Conservation (phyloP, 108 stramenopile genomes). For the Skeletonema potamos region DNA sequence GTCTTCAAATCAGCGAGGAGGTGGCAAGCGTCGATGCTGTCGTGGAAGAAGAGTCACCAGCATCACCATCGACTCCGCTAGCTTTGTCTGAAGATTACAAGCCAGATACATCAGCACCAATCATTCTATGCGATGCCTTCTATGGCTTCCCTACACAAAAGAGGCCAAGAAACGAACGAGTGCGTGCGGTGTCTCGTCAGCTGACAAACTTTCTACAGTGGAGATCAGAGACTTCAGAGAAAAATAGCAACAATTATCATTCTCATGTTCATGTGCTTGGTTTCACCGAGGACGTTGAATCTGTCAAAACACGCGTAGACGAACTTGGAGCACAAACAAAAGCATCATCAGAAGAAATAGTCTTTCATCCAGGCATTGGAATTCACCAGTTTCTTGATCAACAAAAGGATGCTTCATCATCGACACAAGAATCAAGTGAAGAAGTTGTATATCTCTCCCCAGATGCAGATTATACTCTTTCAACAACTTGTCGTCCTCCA, state of each 20-base stretch:
- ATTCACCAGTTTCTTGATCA: conserved; percentile 38
- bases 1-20: background rate
- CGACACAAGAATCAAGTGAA: background rate
- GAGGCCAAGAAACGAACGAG: conserved; percentile 68
- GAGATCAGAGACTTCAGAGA: conserved; percentile 30
- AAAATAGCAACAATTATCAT: background rate
- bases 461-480: conserved; percentile 60
- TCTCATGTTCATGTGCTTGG: conserved; percentile 30
- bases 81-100: no score
- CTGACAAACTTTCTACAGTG: conserved; percentile 72
- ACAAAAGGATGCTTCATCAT: conserved; percentile 9
- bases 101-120: conserved; percentile 23
- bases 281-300: conserved; percentile 20
- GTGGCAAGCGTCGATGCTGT: background rate
- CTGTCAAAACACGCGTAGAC: conserved; percentile 38
- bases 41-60: background rate
- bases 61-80: conserved; percentile 38
- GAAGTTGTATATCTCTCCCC: conserved; percentile 73
- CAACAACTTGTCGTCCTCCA: conserved; percentile 49
- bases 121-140: conserved; percentile 74
- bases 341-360: background rate
- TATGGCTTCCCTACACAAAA: conserved; percentile 81
- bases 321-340: conserved; percentile 23
- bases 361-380: conserved; percentile 18
- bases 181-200: conserved; percentile 70